phyloP scores from a whole-genome alignment of 176 grass and related monocot species.

The Aechmea fasciata region DNA sequence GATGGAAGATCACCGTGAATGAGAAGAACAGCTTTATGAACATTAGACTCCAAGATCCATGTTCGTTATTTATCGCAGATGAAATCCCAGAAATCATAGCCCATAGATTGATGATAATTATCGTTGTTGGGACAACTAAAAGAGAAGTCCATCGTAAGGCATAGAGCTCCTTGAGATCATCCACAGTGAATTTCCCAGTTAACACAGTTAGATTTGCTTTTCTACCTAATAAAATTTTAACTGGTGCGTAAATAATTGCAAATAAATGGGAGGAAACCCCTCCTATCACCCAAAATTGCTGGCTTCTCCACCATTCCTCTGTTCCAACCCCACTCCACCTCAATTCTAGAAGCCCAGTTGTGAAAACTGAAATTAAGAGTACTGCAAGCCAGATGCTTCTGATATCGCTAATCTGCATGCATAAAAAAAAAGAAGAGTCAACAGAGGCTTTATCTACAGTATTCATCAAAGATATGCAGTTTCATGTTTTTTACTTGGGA shows the following conservation, averaged over 20 bases:
- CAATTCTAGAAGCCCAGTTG: conserved; percentile 11
- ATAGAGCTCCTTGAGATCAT: conserved; percentile 7
- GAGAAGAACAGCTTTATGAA: conserved; percentile 28
- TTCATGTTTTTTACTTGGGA: not conserved
- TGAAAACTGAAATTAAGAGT: not conserved
- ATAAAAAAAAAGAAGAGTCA: not conserved
- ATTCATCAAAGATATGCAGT: not conserved
- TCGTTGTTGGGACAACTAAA: conserved; percentile 2
- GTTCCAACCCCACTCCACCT: conserved; percentile 17
- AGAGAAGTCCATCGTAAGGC: conserved; percentile 5
- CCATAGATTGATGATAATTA: conserved; percentile 9
- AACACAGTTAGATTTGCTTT: conserved; percentile 3
- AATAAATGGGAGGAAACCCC: conserved; percentile 1
- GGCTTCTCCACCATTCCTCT: conserved; percentile 6
- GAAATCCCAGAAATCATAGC: conserved; percentile 6
- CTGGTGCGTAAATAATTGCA: conserved; percentile 9
- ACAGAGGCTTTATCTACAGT: not conserved
- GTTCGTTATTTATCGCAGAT: not conserved
- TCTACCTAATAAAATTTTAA: not conserved
- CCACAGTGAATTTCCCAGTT: not conserved
- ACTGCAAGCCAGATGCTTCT: conserved; percentile 25
- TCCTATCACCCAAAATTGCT: conserved; percentile 10
- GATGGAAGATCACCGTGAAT: conserved; percentile 27
- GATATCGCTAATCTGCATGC: not conserved
- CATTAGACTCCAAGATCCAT: conserved; percentile 19